Evolutionary conservation across 2,329 filamentous ascomycete species (phyloP), one percentile per base, ranked within the genome.

Genomic region (Pseudocercospora musae): DNA sequence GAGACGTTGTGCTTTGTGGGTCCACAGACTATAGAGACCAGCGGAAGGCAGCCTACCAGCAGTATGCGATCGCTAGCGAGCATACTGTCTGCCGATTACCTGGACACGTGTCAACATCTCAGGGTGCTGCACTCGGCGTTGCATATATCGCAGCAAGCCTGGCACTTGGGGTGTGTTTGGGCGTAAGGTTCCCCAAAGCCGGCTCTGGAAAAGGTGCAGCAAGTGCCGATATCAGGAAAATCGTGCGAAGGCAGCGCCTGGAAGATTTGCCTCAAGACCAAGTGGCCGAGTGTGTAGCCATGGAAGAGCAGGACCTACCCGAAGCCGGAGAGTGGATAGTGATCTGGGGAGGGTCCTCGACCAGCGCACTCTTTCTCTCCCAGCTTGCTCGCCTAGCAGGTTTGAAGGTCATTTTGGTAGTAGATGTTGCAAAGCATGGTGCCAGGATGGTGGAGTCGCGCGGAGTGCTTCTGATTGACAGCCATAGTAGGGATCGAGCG

Each of bases 381-480:
- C 77, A 80, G 64, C 67, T 79, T 25, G 77, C 78, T 15, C 67
- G 59, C 7, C 65, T 71, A 18, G 73, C 72, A 20, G 73, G 74
- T 2, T 57, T 79, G 23, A 70, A 71, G 46, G 76, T 79, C 18
- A 73, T 80, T 23, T 82, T 84, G 2, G 80, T 91, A 0, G 85
- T 87, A 0, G 66, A 68, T 44, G 59, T 66, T 21, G 66, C 66
- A n/a, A 68, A 68, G 57, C 66, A 68, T 31, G 66, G 66, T 27
- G 57, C 62, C 2, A 48, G 66, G 18, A 55, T 68, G 58, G 58
- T 62, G 44, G 66, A 62, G n/a, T 58, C 61, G 23, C 64, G 46
- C 37, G 63, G 58, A 1, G 60, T 63, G 52, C 50, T 66, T 11
- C 58, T 65, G 21, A 57, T 68, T 10, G 66, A 68, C 48, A 68